Evolutionary conservation across 2,329 filamentous ascomycete species (phyloP).

Genomic region (Aspergillus novofumigatus): DNA sequence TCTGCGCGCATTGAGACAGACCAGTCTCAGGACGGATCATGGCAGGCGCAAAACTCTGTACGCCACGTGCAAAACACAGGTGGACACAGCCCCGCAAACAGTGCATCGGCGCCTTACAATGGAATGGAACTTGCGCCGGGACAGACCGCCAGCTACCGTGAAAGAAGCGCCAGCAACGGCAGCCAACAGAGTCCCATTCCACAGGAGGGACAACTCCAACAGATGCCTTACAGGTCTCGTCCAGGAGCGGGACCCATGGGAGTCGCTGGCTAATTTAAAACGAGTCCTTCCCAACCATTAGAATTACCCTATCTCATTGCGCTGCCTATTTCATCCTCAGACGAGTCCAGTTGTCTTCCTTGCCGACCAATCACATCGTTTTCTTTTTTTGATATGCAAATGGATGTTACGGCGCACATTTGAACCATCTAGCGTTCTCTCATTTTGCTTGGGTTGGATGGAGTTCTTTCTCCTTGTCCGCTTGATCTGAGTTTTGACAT

Average conservation of each 20-base stretch:
- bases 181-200: constrained; percentile 26
- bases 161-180: constrained; percentile 33
- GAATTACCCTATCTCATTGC: constrained; percentile 6
- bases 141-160: constrained; percentile 26
- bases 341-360: constrained; percentile 3
- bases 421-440: constrained; percentile 29
- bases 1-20: constrained; percentile 78
- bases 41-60: constrained; percentile 79
- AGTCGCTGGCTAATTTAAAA: constrained; percentile 29
- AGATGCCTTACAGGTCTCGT: constrained; percentile 34
- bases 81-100: constrained; percentile 29
- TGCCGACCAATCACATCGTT: background rate
- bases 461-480: constrained; percentile 21
- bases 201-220: constrained; percentile 30
- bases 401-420: constrained; percentile 13
- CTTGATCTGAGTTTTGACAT: constrained; percentile 19
- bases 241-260: constrained; percentile 37
- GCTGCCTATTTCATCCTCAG: constrained; percentile 11
- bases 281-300: constrained; percentile 10
- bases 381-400: constrained; percentile 6
- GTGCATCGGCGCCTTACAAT: constrained; percentile 16
- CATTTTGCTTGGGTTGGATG: constrained; percentile 25
- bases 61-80: constrained; percentile 61
- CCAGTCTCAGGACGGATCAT: constrained; percentile 63
- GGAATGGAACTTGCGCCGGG: constrained; percentile 24